Conservation (phyloP, 1,284 basidiomycete genomes). For the Erythrobasidium hasegawianum region DNA sequence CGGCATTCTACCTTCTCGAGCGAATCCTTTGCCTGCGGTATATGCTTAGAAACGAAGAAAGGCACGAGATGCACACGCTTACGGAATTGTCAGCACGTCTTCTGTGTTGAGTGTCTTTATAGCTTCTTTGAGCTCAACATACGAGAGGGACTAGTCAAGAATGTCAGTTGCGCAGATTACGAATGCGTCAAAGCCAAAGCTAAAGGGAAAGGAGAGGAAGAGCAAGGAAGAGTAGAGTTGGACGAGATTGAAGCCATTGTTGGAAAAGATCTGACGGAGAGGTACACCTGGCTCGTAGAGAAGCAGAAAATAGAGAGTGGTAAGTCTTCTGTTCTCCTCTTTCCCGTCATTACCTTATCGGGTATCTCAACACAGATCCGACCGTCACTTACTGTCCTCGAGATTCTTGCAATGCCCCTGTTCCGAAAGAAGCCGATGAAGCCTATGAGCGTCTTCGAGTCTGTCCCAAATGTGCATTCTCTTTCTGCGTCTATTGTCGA, state of each 20-base stretch:
- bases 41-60: slow-evolving; percentile 66
- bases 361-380: slow-evolving; percentile 57
- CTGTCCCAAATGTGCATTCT: slow-evolving; percentile 58
- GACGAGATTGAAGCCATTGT: slow-evolving; percentile 55
- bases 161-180: slow-evolving; percentile 68
- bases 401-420: slow-evolving; percentile 64
- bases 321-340: slow-evolving; percentile 44
- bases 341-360: too few species aligned
- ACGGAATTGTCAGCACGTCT: slow-evolving; percentile 62
- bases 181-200: slow-evolving; percentile 42
- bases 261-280: slow-evolving; percentile 58
- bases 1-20: slow-evolving; percentile 53
- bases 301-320: slow-evolving; percentile 67
- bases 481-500: slow-evolving; percentile 61
- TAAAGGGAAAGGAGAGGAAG: slow-evolving; percentile 34
- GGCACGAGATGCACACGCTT: slow-evolving; percentile 65
- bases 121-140: slow-evolving; percentile 73
- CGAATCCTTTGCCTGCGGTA: slow-evolving; percentile 61
- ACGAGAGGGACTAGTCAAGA: slow-evolving; percentile 63
- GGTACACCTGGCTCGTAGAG: slow-evolving; percentile 69
- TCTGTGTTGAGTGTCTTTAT: slow-evolving; percentile 65
- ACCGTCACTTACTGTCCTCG: slow-evolving; percentile 70
- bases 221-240: slow-evolving; percentile 34
- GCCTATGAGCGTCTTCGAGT: slow-evolving; percentile 66
- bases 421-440: slow-evolving; percentile 59